These are phyloP conservation scores for Tylopilus sp. DNA, from an alignment of 768 basidiomycete species.

Conservation along the genomic window DNA sequence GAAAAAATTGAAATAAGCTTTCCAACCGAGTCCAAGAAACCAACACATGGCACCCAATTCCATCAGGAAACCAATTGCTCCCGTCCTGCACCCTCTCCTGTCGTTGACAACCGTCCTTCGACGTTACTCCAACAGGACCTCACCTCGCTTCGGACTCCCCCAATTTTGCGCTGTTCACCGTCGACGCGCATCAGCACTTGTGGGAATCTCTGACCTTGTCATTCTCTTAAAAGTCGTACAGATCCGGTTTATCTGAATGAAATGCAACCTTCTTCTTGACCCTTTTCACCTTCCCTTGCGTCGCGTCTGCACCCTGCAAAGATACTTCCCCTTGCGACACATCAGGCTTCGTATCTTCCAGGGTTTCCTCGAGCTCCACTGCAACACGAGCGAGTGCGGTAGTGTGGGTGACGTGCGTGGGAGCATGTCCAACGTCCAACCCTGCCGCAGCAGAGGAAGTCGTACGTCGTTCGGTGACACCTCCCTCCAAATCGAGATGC, in stretches of 20 bases:
- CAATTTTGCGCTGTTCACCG: background rate
- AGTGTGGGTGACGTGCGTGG: constrained; percentile 18
- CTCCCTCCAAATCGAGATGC: constrained; percentile 85
- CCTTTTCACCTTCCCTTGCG: constrained; percentile 37
- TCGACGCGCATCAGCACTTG: background rate
- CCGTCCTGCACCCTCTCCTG: background rate
- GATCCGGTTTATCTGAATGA: constrained; percentile 58
- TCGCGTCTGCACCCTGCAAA: constrained; percentile 3
- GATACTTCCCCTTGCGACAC: constrained; percentile 6
- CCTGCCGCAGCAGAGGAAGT: constrained; percentile 32
- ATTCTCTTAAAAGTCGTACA: constrained; percentile 65
- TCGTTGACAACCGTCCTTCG: background rate
- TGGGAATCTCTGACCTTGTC: background rate
- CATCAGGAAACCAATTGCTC: background rate
- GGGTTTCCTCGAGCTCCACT: constrained; percentile 41
- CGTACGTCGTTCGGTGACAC: constrained; percentile 72
- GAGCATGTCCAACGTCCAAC: constrained; percentile 16
- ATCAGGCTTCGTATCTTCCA: constrained; percentile 1
- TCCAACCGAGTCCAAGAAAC: background rate
- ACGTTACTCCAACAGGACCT: background rate
- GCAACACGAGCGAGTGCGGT: constrained; percentile 37
- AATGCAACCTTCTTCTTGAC: constrained; percentile 68
- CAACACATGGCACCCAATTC: background rate
- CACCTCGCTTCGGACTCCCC: background rate
- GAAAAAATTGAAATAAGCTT: constrained; percentile 2